Base-by-base conservation (phyloP, 2,329 filamentous ascomycete species). In the Epichloe gansuensis region DNA sequence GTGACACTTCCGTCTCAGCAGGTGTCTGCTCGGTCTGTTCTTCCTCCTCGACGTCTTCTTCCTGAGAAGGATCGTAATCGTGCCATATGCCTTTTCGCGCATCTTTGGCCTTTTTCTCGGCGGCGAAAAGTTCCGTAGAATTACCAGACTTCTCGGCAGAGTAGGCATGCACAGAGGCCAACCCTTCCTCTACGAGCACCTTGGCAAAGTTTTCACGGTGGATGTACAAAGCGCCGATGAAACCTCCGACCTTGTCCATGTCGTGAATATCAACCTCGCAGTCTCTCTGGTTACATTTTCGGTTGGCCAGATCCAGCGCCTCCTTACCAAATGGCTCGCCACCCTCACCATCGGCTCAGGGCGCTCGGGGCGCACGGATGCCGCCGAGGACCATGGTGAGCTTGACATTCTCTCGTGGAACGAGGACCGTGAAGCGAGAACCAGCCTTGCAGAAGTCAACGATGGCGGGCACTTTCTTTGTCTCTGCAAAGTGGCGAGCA, bases 401-500 rank as follows among this genome's bases (percentile, higher is more conserved):
- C 75, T 96, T 97, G 64, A 91, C 84, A 62, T 89, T 90, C 66
- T 98, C 93, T 38, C 91, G 85, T 46, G 93, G 91, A 48, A 98
- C 82, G 9, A 98, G 75, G 38, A 98, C 77, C 28, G 89, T 95
- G 70, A 97, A 98, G 59, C 93, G 82, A 42, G 91, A 95, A 34
- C 88, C 93, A n/a, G 90, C 88, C 72, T 97, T 96, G 75, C 95
- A 93, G 68, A 94, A 98, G 69, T 98, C 93, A 43, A 98, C 90
- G 60, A 98, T 78, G 11, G 87, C 93, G 7, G 93, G 90, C 3
- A 97, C 85, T 69, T 88, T 91, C 76, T 89, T 68, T 96, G 91
- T 51, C 91, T 82, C 56, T 93, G 88, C 35, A 98, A 78, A 23
- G 89, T 84, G 11, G 88, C 86, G 39, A 95, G 78, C 68, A 95